phyloP scores from a whole-genome alignment of 257 asterid species.

The Solanum tacnaense region DNA sequence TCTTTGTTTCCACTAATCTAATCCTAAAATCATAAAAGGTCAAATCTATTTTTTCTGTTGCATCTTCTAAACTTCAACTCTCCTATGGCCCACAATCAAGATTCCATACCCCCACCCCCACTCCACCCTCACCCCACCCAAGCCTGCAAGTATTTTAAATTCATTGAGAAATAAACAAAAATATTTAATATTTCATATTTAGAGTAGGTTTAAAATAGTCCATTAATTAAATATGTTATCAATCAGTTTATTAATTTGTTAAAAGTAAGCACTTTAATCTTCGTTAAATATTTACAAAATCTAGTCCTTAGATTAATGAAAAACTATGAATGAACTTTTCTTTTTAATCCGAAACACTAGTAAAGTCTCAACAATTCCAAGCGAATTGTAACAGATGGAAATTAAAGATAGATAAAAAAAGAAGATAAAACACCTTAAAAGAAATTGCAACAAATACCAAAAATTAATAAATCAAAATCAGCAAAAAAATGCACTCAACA shows the following conservation, averaged over 20 bases:
- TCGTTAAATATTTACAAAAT: not conserved
- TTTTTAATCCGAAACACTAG: not conserved
- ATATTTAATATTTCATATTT: not conserved
- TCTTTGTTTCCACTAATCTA: slow-evolving; percentile 17
- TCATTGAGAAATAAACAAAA: not conserved
- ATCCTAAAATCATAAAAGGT: slow-evolving; percentile 11
- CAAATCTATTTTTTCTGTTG: slow-evolving; percentile 20
- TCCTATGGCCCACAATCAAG: slow-evolving; percentile 22
- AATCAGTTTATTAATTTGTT: too few species aligned
- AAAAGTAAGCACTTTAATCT: too few species aligned
- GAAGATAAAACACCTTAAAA: not conserved
- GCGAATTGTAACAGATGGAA: not conserved
- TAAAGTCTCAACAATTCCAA: not conserved
- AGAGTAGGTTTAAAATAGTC: not conserved
- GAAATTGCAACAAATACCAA: not conserved
- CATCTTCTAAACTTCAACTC: slow-evolving; percentile 33
- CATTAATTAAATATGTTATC: not conserved
- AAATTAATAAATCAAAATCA: not conserved
- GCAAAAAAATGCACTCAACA: not conserved
- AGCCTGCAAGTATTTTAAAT: not conserved
- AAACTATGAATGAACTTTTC: not conserved
- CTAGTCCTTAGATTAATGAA: not conserved
- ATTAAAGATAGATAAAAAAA: not conserved
- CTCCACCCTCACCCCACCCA: not conserved
- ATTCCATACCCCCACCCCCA: slow-evolving; percentile 9